Conservation (phyloP, 495 filamentous ascomycete species). For the Astrothelium macrocarpum region DNA sequence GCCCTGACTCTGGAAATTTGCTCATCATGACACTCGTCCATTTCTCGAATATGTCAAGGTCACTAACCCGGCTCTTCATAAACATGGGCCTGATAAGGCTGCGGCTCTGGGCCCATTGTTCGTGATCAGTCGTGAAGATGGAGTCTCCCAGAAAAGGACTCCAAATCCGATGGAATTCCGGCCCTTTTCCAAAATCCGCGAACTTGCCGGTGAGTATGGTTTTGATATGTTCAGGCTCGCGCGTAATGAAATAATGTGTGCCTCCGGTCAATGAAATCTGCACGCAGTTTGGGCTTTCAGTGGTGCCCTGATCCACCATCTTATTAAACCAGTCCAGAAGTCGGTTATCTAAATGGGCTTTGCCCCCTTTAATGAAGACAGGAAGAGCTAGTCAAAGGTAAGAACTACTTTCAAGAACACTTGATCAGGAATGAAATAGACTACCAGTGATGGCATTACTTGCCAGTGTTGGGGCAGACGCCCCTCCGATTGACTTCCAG, state of each 20-base stretch:
- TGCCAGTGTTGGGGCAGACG: not conserved
- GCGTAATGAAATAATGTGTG: slow-evolving; percentile 32
- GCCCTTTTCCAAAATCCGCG: slow-evolving; percentile 46
- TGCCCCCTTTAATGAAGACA: not conserved
- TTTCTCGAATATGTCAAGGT: slow-evolving; percentile 45
- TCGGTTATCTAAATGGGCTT: not conserved
- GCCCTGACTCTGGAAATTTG: slow-evolving; percentile 33
- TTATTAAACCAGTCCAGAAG: not conserved
- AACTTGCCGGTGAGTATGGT: slow-evolving; percentile 48
- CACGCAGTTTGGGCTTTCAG: not conserved
- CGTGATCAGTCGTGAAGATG: slow-evolving; percentile 50
- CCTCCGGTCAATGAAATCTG: not conserved
- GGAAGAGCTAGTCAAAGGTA: not conserved
- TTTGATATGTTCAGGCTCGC: slow-evolving; percentile 50
- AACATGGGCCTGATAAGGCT: slow-evolving; percentile 49
- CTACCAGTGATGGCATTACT: not conserved
- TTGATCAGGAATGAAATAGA: not conserved
- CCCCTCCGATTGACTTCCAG: not conserved
- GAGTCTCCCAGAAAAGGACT: slow-evolving; percentile 42
- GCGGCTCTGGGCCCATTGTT: slow-evolving; percentile 44
- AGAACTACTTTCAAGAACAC: not conserved
- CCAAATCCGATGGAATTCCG: slow-evolving; percentile 42
- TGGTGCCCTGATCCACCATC: not conserved
- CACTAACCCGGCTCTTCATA: slow-evolving; percentile 43
- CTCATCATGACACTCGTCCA: slow-evolving; percentile 36